Base-by-base conservation (phyloP, 1,284 basidiomycete genomes). In the Anthracocystis walkeri region DNA sequence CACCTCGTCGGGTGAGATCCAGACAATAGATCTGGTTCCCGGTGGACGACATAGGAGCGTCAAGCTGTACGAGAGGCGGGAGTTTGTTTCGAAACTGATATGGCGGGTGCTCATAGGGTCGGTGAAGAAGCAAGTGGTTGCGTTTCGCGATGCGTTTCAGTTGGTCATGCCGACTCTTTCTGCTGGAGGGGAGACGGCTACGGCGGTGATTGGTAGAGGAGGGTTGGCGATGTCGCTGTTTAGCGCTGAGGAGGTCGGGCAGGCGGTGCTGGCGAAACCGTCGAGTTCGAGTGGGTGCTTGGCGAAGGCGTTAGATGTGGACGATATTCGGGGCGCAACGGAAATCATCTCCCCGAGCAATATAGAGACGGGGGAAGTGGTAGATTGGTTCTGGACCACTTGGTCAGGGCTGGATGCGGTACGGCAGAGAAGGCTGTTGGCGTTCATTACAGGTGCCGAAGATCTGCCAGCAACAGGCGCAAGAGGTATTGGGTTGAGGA, bases 391-490 rank as follows among this genome's bases (percentile, higher is more conserved):
- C 58, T 81, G 79, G 79, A 21, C 25, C 8, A 45, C 66, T 18
- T 81, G 79, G 79, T 10, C 55, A 4, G 20, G 7, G 0, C 52
- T 81, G 0, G 29, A 38, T 3, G 40, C 71, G 0, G 25, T 51
- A 1, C 59, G 66, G 21, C 79, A 81, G 58, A 66, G 74, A 16
- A 56, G 65, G 16, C 48, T 81, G 52, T 54, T 81, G 2, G 79
- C 77, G n/a, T 81, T 75, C 54, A 76, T 81, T 44, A 81, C 79
- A 20, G 79, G 79, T n/a, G 71, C 75, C 16, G 58, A 72, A n/a
- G 66, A 76, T 20, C 57, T 81, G 0, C 79, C 79, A 0, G 69
- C 72, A 0, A 59, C 71, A 2, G 79, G 79, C 2, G 71, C 77
- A 1, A 52, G 65, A 12, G 68, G 63, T 0, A 58, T 81, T 18